Evolutionary conservation across 116 monocot species (phyloP).

Genomic region (Dioscorea cayenensis): DNA sequence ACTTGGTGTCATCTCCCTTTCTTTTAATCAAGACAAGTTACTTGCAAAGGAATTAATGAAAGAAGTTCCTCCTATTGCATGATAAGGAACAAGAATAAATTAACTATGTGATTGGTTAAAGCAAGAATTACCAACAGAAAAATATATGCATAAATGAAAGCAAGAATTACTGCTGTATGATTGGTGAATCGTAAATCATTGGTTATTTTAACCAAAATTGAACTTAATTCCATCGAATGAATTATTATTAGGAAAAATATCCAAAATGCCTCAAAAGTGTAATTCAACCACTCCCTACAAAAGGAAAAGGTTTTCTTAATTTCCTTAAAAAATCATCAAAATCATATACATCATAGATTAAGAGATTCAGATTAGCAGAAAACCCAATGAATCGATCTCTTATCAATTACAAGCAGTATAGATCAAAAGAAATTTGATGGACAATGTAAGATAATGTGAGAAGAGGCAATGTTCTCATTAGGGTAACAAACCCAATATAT

Average conservation of each 20-base stretch:
- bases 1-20: conserved; percentile 92
- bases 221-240: background rate
- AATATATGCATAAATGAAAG: background rate
- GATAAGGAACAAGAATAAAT: background rate
- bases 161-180: background rate
- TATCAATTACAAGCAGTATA: too few relatives aligned
- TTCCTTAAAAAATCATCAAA: too few relatives aligned
- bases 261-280: conserved; percentile 90
- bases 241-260: conserved; percentile 63
- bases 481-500: too few relatives aligned
- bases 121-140: background rate
- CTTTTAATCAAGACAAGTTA: conserved; percentile 41
- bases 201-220: background rate
- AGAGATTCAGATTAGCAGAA: too few relatives aligned
- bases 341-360: too few relatives aligned
- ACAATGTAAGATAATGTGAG: too few relatives aligned
- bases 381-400: too few relatives aligned
- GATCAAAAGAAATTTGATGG: too few relatives aligned
- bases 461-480: too few relatives aligned
- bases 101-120: too few relatives aligned
- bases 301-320: background rate
- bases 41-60: background rate
- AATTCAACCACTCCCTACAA: conserved; percentile 65
- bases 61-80: background rate
- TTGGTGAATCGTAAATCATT: background rate